Conservation (phyloP, 176 grass and related monocot species). For the Rhynchospora breviuscula region DNA sequence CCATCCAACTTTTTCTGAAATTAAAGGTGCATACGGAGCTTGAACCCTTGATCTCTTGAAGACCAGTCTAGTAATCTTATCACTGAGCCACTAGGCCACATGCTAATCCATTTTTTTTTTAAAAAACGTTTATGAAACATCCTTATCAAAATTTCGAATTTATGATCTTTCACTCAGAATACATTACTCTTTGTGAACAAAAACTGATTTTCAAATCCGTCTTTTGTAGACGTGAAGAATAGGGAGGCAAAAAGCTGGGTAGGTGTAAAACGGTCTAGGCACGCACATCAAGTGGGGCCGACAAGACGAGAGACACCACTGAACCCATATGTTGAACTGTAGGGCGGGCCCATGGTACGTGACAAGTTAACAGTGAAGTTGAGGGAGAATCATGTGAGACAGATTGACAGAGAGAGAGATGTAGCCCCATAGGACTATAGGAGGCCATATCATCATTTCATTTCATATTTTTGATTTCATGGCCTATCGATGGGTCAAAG, state of each 20-base stretch:
- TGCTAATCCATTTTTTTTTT: too few species aligned
- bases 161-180: too few species aligned
- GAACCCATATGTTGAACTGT: not conserved
- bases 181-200: too few species aligned
- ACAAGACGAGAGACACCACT: not conserved
- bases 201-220: too few species aligned
- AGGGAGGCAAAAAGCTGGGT: not conserved
- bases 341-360: not conserved
- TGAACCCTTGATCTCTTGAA: too few species aligned
- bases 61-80: too few species aligned
- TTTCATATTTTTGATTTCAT: not conserved
- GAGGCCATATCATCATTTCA: not conserved
- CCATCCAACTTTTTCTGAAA: too few species aligned
- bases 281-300: not conserved
- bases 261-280: not conserved
- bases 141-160: too few species aligned
- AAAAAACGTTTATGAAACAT: too few species aligned
- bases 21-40: too few species aligned
- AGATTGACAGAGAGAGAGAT: not conserved
- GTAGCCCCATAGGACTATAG: not conserved
- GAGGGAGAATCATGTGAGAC: constrained; percentile 20
- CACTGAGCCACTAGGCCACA: too few species aligned
- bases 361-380: constrained; percentile 1
- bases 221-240: not conserved
- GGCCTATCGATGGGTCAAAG: constrained; percentile 6